These are phyloP conservation scores for Leptoxyphium fumago DNA, from an alignment of 2,329 filamentous ascomycete genomes.

Conservation along the genomic window DNA sequence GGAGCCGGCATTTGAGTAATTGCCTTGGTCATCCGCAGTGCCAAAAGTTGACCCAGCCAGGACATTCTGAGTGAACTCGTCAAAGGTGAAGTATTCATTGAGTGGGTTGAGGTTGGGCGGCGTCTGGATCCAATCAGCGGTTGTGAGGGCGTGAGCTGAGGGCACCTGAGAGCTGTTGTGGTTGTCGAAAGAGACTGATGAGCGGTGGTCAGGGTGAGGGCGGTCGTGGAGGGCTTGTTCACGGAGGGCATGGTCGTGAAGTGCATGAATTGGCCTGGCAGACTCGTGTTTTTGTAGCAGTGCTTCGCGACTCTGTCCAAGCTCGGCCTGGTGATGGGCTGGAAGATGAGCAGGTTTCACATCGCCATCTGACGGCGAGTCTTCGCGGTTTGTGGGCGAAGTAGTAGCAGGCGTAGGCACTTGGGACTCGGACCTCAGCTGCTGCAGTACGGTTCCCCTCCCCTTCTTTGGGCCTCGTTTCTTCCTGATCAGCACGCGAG, in stretches of 20 bases:
- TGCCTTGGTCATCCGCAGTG: neutral
- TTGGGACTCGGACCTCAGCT: constrained; percentile 2
- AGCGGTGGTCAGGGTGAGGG: neutral
- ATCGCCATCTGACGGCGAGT: neutral
- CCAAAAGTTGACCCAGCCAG: neutral
- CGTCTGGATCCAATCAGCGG: neutral
- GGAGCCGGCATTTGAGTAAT: neutral
- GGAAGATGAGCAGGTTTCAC: neutral
- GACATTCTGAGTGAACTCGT: constrained; percentile 7
- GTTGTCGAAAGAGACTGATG: too few species aligned
- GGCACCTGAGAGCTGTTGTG: neutral
- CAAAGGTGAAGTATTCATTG: constrained; percentile 6
- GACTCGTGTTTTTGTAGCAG: too few species aligned
- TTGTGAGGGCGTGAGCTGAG: neutral
- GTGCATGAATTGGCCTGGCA: too few species aligned
- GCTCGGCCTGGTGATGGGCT: too few species aligned
- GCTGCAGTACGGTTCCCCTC: constrained; percentile 6
- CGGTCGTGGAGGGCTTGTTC: neutral
- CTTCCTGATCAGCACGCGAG: constrained; percentile 5
- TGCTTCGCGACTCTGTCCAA: too few species aligned
- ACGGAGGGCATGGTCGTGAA: neutral
- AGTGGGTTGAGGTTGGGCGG: neutral
- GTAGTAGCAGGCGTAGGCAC: neutral
- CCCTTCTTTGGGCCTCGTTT: constrained; percentile 6
- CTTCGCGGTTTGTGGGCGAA: neutral